phyloP scores from a whole-genome alignment of 768 basidiomycete genomes.

The Suillus discolor region DNA sequence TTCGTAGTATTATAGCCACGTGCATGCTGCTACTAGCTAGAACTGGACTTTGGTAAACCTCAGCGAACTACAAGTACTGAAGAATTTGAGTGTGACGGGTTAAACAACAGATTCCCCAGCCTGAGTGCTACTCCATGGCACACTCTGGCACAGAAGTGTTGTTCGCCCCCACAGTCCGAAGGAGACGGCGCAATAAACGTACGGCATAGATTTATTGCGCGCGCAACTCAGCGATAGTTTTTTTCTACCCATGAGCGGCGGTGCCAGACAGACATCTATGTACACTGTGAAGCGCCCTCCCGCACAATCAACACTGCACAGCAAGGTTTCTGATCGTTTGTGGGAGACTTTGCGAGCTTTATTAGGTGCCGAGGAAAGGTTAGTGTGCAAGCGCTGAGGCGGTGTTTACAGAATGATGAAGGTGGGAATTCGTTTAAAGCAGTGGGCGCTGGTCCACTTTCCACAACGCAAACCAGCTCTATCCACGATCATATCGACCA shows the following conservation, averaged over 20 bases:
- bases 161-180: neutral
- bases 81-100: neutral
- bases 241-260: neutral
- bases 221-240: neutral
- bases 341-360: neutral
- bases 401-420: neutral
- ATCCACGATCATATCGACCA: neutral
- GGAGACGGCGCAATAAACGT: neutral
- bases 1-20: neutral
- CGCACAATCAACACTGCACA: neutral
- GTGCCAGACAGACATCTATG: neutral
- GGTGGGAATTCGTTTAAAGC: neutral
- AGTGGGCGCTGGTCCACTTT: neutral
- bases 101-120: neutral
- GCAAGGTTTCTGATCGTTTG: neutral
- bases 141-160: neutral
- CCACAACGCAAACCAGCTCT: neutral
- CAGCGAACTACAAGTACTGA: neutral
- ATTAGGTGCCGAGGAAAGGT: neutral
- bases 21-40: neutral
- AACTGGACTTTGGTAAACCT: neutral
- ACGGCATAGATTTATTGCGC: neutral
- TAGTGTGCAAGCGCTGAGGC: neutral
- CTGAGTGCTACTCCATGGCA: neutral
- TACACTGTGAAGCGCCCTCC: neutral